Conservation (phyloP, 2,329 filamentous ascomycete species). For the Aspergillaceae sp. region DNA sequence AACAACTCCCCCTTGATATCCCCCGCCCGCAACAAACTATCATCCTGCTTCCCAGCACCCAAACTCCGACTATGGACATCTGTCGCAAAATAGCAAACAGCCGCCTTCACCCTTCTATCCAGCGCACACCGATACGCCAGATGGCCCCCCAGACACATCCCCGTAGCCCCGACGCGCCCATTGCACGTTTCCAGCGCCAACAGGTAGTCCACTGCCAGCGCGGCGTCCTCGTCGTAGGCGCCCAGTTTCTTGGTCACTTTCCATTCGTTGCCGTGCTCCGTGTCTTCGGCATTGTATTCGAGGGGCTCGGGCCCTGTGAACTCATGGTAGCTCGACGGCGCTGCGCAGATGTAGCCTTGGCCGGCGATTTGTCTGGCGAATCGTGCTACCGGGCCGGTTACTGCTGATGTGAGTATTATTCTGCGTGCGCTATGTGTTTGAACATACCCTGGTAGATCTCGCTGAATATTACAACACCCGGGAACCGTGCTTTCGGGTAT, state of each 20-base stretch:
- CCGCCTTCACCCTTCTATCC: constrained; percentile 65
- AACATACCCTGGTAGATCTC: constrained; percentile 85
- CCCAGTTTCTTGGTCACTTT: constrained; percentile 77
- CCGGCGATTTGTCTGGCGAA: constrained; percentile 88
- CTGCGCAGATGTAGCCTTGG: constrained; percentile 87
- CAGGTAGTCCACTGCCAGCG: constrained; percentile 59
- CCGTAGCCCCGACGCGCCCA: constrained; percentile 67
- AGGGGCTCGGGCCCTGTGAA: constrained; percentile 78
- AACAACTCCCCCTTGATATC: constrained; percentile 71
- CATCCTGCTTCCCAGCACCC: constrained; percentile 58
- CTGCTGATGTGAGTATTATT: constrained; percentile 35
- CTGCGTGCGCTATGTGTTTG: not conserved
- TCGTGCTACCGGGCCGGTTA: constrained; percentile 80
- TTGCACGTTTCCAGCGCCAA: constrained; percentile 69
- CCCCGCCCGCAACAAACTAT: constrained; percentile 51
- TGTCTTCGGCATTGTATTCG: constrained; percentile 78
- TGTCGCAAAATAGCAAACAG: constrained; percentile 84
- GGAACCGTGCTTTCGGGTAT: constrained; percentile 83
- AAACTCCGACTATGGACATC: constrained; percentile 77
- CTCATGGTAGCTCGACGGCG: constrained; percentile 86
- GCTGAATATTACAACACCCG: constrained; percentile 78
- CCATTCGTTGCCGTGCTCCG: constrained; percentile 76
- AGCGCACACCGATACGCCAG: constrained; percentile 66
- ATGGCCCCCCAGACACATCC: constrained; percentile 92
- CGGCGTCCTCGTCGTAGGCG: constrained; percentile 76